Conservation (phyloP, 1,139 yeast species). For the Sugiyamaella novakii region DNA sequence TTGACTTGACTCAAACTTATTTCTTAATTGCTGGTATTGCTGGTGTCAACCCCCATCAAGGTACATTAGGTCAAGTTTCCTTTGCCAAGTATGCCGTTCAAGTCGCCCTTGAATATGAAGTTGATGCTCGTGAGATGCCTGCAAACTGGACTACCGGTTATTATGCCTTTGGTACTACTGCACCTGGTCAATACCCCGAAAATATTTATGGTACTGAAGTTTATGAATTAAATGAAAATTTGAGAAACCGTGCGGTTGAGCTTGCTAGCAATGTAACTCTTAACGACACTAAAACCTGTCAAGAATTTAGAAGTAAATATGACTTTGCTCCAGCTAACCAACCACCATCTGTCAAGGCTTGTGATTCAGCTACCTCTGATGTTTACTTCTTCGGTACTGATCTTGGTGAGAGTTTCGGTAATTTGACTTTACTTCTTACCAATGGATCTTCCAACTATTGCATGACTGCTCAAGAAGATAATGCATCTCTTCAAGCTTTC, state of each 20-base stretch:
- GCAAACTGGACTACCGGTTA: conserved; percentile 62
- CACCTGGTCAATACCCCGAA: conserved; percentile 55
- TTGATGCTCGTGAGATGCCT: conserved; percentile 52
- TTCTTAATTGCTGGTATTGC: conserved; percentile 69
- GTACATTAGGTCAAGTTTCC: conserved; percentile 58
- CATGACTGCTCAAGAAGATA: conserved; percentile 69
- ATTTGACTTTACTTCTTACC: conserved; percentile 53
- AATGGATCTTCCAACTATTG: conserved; percentile 64
- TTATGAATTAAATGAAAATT: conserved; percentile 60
- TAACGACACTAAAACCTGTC: conserved; percentile 48
- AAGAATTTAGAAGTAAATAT: conserved; percentile 52
- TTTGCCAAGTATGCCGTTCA: conserved; percentile 66
- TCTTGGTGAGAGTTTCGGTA: conserved; percentile 54
- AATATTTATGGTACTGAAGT: conserved; percentile 67
- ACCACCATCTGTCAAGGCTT: conserved; percentile 53
- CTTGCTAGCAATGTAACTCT: conserved; percentile 53
- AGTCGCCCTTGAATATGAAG: conserved; percentile 62
- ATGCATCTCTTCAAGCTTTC: conserved; percentile 64
- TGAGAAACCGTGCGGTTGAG: conserved; percentile 60
- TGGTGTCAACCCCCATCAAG: conserved; percentile 58
- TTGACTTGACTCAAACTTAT: conserved; percentile 61
- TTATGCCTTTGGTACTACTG: conserved; percentile 57
- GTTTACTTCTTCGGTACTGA: conserved; percentile 59
- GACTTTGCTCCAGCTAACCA: conserved; percentile 53
- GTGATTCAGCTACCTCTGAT: conserved; percentile 66